A percentile compares a stretch with the other conserved stretches of the same genome.
These are phyloP conservation scores for Phytopythium ostracodes DNA, from an alignment of 352 stramenopile genomes.

Conservation along the genomic window DNA sequence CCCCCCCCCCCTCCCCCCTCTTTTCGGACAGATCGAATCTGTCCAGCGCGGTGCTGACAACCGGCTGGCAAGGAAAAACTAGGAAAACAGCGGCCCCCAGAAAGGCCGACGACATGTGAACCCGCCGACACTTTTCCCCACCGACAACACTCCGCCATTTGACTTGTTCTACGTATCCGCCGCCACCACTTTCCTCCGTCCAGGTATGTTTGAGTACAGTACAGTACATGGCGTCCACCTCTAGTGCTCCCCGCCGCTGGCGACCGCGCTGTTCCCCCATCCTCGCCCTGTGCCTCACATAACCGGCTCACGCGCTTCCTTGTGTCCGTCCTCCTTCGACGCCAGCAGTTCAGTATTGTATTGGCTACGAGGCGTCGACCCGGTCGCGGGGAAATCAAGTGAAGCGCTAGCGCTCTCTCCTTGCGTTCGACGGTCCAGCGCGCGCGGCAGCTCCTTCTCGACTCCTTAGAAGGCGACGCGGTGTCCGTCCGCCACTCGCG, in stretches of 20 bases:
- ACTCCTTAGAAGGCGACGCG: not conserved
- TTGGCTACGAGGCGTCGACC: no score
- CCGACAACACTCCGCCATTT: not conserved
- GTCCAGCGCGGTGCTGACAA: slow-evolving; percentile 4
- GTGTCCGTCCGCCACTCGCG: not conserved
- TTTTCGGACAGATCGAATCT: not conserved
- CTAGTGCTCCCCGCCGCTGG: not conserved
- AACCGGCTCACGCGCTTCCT: not conserved
- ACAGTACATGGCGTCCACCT: not conserved
- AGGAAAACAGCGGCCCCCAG: not conserved
- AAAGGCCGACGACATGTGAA: not conserved
- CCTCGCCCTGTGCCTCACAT: not conserved
- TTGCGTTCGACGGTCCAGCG: not conserved
- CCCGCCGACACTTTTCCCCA: not conserved
- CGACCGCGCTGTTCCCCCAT: not conserved
- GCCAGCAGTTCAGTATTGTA: no score
- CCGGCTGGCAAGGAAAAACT: not conserved
- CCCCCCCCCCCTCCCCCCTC: no score
- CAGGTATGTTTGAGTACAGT: no score
- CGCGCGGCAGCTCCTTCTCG: slow-evolving; percentile 1
- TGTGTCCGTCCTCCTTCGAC: not conserved
- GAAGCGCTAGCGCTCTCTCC: not conserved
- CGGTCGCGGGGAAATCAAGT: not conserved
- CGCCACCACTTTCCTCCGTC: not conserved
- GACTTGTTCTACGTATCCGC: no score